Evolutionary conservation across 192 early-diverging fungal genomes (phyloP), one percentile per base, ranked within the genome.

Genomic region (Gonapodya prolifera): DNA sequence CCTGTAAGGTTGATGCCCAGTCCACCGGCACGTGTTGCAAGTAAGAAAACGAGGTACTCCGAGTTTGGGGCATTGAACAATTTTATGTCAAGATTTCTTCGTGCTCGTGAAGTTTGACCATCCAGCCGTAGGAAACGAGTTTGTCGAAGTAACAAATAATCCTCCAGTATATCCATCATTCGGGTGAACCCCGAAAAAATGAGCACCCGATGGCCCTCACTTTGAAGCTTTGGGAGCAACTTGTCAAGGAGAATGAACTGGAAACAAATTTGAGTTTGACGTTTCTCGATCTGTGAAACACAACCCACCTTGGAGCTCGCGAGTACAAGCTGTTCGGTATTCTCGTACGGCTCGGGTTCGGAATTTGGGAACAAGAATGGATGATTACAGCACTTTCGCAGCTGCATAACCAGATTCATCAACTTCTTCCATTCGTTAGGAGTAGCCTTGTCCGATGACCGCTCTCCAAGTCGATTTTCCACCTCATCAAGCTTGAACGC

Each of bases 1-100:
- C 61, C 78, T 0, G 76, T 78, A 30, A 79, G 76, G 16, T 79
- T 79, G 33, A 79, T 78, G 34, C 78, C 78, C 31, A 75, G 75
- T 2, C 78, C 76, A 2, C 78, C 78, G 30, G 78, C 78, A 28
- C 75, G 35, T 1, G 29, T 0, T 1, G 75, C 8, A 0, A 8
- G n/a, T 1, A 35, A 17, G 0, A 75, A 30, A 13, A 33, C 30
- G 1, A 8, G 45, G 1, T 79, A 13, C 36, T 79, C 30, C 23
- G 71, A 8, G 2, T 30, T 1, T 13, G 33, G 23, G 33, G 33
- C 34, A n/a, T 79, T 77, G 75, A 32, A 17, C 23, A 76, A n/a
- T 31, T 79, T 73, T 35, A 31, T 73, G 33, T 34, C 69, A 30
- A 29, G 36, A 69, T 79, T 79, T 34, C 35, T 34, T 71, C 32